Conservation (phyloP, 371 early-diverging fungal species). For the Aphelidium insulamus region DNA sequence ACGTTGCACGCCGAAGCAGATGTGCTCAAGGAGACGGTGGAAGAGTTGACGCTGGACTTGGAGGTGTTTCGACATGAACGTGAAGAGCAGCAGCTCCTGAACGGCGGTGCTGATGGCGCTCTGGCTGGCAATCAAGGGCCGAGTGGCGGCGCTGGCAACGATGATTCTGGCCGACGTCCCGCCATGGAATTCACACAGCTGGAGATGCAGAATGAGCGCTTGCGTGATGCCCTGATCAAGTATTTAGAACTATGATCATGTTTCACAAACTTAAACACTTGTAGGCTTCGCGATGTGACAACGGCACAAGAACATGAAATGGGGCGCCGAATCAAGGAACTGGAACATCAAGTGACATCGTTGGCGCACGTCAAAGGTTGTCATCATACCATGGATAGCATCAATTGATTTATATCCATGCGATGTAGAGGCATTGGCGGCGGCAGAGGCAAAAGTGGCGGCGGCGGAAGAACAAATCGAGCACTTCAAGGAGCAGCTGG, state of each 20-base stretch:
- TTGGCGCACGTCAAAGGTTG: constrained; percentile 23
- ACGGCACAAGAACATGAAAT: constrained; percentile 45
- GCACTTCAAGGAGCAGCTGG: constrained; percentile 53
- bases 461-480: constrained; percentile 44
- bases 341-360: constrained; percentile 41
- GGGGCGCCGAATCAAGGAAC: constrained; percentile 26
- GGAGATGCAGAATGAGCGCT: constrained; percentile 58
- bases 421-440: too few species aligned
- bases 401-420: too few species aligned
- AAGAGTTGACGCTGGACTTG: constrained; percentile 45
- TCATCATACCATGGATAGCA: too few species aligned
- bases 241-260: constrained; percentile 6
- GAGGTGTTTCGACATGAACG: constrained; percentile 41
- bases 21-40: constrained; percentile 47
- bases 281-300: constrained; percentile 53
- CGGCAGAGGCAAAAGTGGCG: constrained; percentile 26
- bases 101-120: neutral
- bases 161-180: constrained; percentile 13
- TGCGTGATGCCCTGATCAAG: constrained; percentile 61
- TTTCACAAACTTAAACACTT: neutral
- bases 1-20: constrained; percentile 42
- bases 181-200: constrained; percentile 38
- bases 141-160: constrained; percentile 6
- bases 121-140: neutral
- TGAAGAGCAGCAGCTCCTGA: constrained; percentile 6